These are phyloP conservation scores for Sordariomycetes sp. DNA, from an alignment of 2,329 filamentous ascomycete genomes.

Conservation along the genomic window DNA sequence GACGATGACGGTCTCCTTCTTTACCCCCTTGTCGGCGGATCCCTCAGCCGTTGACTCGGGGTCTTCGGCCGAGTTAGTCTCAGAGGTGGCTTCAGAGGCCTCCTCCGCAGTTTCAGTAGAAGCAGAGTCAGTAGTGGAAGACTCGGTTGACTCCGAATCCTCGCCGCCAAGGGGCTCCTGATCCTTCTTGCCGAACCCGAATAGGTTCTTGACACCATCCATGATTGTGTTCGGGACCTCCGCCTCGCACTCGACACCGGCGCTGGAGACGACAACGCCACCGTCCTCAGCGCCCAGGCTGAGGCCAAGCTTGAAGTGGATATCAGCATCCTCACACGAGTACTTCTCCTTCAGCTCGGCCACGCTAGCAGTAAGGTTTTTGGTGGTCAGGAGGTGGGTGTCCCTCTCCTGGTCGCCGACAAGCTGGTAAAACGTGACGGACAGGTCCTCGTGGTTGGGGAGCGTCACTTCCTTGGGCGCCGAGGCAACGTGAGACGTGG, in stretches of 20 bases:
- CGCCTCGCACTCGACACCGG: conserved; percentile 76
- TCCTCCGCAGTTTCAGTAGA: not conserved
- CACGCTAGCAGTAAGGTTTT: conserved; percentile 80
- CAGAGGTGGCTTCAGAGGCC: conserved; percentile 9
- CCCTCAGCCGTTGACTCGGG: conserved; percentile 31
- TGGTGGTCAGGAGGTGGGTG: conserved; percentile 58
- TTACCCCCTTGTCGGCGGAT: conserved; percentile 41
- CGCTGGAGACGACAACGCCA: conserved; percentile 66
- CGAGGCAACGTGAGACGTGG: conserved; percentile 63
- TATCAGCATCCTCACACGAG: conserved; percentile 64
- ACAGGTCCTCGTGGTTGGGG: conserved; percentile 72
- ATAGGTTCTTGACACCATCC: conserved; percentile 90
- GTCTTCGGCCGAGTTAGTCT: conserved; percentile 28
- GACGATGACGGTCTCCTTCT: conserved; percentile 47
- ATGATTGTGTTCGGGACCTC: conserved; percentile 74
- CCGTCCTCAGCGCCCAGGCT: conserved; percentile 64
- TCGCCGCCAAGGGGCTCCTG: conserved; percentile 58
- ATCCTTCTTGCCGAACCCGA: conserved; percentile 86
- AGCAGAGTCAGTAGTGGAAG: conserved; percentile 14
- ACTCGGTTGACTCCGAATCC: conserved; percentile 11
- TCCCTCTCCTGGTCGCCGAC: conserved; percentile 48
- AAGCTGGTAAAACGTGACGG: conserved; percentile 69
- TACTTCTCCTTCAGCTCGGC: conserved; percentile 67
- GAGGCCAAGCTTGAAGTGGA: conserved; percentile 70
- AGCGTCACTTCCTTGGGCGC: conserved; percentile 77